A percentile compares a stretch with the other conserved stretches of the same genome.
Evolutionary conservation across 2,329 filamentous ascomycete species (phyloP).

Genomic region (Clonostachys rhizophaga): DNA sequence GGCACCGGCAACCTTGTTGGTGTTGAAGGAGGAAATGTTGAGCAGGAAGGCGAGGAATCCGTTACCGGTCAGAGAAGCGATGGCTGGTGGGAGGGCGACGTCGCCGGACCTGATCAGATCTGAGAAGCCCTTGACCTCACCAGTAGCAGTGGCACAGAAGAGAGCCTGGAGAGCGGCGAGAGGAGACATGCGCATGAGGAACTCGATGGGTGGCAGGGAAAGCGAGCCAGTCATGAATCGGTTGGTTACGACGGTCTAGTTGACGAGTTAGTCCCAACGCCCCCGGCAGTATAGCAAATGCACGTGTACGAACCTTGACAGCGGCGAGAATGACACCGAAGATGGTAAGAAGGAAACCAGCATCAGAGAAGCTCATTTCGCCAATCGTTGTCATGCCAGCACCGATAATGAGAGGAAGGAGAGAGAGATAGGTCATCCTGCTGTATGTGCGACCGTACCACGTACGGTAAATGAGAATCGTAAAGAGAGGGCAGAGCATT

Average conservation of each 20-base stretch:
- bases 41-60: conserved; percentile 49
- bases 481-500: conserved; percentile 57
- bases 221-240: conserved; percentile 59
- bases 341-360: conserved; percentile 50
- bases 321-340: conserved; percentile 49
- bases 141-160: conserved; percentile 42
- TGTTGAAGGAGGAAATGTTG: conserved; percentile 52
- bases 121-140: conserved; percentile 42
- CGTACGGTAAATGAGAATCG: conserved; percentile 55
- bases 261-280: background rate
- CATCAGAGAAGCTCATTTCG: conserved; percentile 57
- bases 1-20: conserved; percentile 52
- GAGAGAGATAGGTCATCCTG: conserved; percentile 51
- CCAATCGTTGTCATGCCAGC: conserved; percentile 56
- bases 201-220: conserved; percentile 51
- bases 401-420: conserved; percentile 56
- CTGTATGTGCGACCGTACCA: conserved; percentile 51
- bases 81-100: conserved; percentile 24
- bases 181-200: conserved; percentile 59
- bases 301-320: conserved; percentile 37
- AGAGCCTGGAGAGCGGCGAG: conserved; percentile 52
- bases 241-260: conserved; percentile 56
- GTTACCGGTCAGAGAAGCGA: conserved; percentile 42
- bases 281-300: background rate
- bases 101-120: conserved; percentile 25